Conservation (phyloP, 2,329 filamentous ascomycete species). For the Beauveria australis region DNA sequence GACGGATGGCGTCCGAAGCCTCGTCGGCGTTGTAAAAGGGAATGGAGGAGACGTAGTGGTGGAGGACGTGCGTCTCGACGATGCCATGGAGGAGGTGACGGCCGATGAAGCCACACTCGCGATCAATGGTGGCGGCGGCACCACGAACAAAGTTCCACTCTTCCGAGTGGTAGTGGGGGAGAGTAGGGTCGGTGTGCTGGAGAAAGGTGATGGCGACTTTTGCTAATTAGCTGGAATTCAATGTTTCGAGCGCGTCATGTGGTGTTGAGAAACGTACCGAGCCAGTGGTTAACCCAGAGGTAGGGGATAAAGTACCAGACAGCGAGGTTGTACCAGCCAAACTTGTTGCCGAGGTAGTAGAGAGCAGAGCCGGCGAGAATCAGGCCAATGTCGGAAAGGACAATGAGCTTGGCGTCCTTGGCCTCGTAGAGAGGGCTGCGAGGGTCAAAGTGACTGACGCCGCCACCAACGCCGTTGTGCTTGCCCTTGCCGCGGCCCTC, state of each 20-base stretch:
- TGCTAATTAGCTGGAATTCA: conserved; percentile 17
- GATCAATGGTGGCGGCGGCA: conserved; percentile 91
- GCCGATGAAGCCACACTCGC: conserved; percentile 93
- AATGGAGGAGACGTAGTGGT: conserved; percentile 94
- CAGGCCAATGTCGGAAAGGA: conserved; percentile 79
- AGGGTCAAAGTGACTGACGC: conserved; percentile 94
- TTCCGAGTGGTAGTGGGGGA: conserved; percentile 82
- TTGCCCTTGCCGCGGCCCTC: conserved; percentile 94
- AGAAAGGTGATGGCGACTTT: conserved; percentile 92
- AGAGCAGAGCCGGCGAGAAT: conserved; percentile 54
- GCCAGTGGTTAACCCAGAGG: conserved; percentile 98
- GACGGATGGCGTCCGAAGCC: conserved; percentile 87
- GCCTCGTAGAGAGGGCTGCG: conserved; percentile 83
- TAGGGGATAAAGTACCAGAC: conserved; percentile 97
- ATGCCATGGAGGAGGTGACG: conserved; percentile 83
- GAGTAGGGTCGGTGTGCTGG: conserved; percentile 90
- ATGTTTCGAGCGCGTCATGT: conserved; percentile 5
- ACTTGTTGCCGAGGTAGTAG: conserved; percentile 63
- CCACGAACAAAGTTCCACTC: conserved; percentile 92
- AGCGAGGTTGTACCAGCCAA: conserved; percentile 76
- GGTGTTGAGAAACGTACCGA: conserved; percentile 57
- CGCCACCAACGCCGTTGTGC: conserved; percentile 67
- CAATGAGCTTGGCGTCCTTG: conserved; percentile 80
- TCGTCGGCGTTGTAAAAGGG: conserved; percentile 97
- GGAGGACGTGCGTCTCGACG: conserved; percentile 93